A percentile compares a stretch with the other conserved stretches of the same genome.
These are phyloP conservation scores for Trichothecium sympodiale DNA, from an alignment of 2,329 filamentous ascomycete species.

Conservation along the genomic window DNA sequence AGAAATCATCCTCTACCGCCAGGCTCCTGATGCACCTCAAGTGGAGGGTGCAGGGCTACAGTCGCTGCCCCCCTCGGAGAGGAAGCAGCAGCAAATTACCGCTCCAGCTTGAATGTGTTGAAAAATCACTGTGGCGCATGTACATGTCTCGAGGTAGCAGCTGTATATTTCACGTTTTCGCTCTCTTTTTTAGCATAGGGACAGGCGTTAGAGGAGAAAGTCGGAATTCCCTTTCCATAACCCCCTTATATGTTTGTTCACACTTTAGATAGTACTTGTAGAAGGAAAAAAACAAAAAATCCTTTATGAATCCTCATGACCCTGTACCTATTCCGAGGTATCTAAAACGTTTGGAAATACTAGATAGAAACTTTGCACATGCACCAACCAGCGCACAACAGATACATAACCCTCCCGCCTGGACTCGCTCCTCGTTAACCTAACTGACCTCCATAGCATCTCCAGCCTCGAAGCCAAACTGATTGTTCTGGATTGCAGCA, in stretches of 20 bases:
- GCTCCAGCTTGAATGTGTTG: constrained; percentile 19
- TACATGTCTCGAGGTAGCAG: constrained; percentile 3
- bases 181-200: constrained; percentile 25
- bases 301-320: constrained; percentile 1
- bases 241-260: no score
- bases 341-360: constrained; percentile 12
- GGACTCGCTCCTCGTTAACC: constrained; percentile 4
- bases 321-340: constrained; percentile 15
- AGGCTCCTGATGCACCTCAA: constrained; percentile 47
- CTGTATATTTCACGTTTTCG: not conserved
- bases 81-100: constrained; percentile 26
- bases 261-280: no score
- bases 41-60: constrained; percentile 25
- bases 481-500: constrained; percentile 76
- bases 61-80: constrained; percentile 31
- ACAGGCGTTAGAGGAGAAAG: constrained; percentile 22
- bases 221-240: no score
- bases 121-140: constrained; percentile 1
- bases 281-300: no score
- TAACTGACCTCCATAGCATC: constrained; percentile 43
- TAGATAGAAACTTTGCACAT: constrained; percentile 7
- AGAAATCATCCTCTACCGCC: constrained; percentile 92
- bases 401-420: constrained; percentile 1
- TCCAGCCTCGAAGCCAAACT: constrained; percentile 63
- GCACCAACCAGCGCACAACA: no score